These are phyloP conservation scores for Coemansia biformis DNA, from an alignment of 192 early-diverging fungal genomes.

Conservation along the genomic window DNA sequence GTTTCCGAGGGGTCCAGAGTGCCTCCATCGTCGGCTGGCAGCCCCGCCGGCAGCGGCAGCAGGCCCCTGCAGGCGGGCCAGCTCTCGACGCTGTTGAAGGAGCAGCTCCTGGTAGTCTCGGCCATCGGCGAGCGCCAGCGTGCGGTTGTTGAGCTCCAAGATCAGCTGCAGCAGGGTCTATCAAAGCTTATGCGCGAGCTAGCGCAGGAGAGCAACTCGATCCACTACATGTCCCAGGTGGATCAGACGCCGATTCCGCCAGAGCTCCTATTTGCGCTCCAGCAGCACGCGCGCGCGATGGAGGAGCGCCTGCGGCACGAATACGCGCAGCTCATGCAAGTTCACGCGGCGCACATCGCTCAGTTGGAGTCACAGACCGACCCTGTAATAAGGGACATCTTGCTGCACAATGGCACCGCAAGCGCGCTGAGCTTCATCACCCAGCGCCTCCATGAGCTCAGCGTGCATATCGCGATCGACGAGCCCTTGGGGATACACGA, in stretches of 20 bases:
- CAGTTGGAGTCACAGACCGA: conserved; percentile 38
- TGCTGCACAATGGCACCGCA: conserved; percentile 25
- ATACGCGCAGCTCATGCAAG: conserved; percentile 21
- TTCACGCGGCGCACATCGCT: conserved; percentile 24
- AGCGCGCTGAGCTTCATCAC: conserved; percentile 37
- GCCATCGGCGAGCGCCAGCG: conserved; percentile 35
- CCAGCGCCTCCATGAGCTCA: conserved; percentile 39
- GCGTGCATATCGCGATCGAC: conserved; percentile 11
- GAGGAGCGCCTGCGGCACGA: conserved; percentile 22
- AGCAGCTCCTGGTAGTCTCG: conserved; percentile 27
- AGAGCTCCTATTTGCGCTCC: conserved; percentile 29
- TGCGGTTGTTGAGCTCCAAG: conserved; percentile 17
- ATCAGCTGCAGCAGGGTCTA: conserved; percentile 34
- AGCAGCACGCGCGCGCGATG: conserved; percentile 27
- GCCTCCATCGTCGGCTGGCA: neutral
- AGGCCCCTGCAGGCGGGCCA: conserved; percentile 38
- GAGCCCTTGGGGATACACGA: too few species aligned
- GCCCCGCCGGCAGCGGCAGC: neutral
- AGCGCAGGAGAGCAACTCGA: conserved; percentile 32
- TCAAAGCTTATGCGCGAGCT: conserved; percentile 43
- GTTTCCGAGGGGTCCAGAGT: neutral
- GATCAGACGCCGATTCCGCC: conserved; percentile 19
- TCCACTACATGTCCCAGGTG: conserved; percentile 35
- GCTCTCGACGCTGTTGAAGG: conserved; percentile 33
- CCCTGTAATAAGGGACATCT: conserved; percentile 39